Evolutionary conservation across 257 asterid genomes (phyloP).

Genomic region (Capsicum pubescens): DNA sequence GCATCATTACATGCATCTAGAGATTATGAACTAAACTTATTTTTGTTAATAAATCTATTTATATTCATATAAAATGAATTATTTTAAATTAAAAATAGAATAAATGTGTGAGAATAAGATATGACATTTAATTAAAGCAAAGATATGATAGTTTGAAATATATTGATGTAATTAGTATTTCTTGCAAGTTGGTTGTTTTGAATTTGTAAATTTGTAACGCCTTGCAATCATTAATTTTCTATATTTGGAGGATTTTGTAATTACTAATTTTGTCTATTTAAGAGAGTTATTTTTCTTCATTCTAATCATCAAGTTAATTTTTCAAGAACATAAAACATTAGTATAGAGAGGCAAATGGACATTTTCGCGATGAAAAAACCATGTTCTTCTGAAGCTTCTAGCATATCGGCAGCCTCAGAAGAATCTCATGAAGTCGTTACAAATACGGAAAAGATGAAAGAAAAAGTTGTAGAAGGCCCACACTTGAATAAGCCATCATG

Average conservation of each 20-base stretch:
- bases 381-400: slow-evolving; percentile 53
- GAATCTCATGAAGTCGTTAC: slow-evolving; percentile 32
- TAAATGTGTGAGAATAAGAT: too few relatives aligned
- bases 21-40: not conserved
- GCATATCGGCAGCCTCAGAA: slow-evolving; percentile 52
- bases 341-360: not conserved
- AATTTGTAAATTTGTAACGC: slow-evolving; percentile 8
- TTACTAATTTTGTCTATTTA: not conserved
- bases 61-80: not conserved
- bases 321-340: not conserved
- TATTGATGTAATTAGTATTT: not conserved
- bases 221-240: slow-evolving; percentile 2
- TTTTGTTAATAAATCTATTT: not conserved
- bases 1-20: not conserved
- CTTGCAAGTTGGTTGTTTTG: slow-evolving; percentile 23
- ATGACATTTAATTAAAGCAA: slow-evolving; percentile 10
- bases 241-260: slow-evolving; percentile 13
- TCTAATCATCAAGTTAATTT: not conserved
- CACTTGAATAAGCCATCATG: slow-evolving; percentile 22
- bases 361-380: slow-evolving; percentile 27
- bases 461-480: slow-evolving; percentile 31
- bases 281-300: not conserved
- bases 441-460: slow-evolving; percentile 27
- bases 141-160: slow-evolving; percentile 16
- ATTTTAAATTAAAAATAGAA: not conserved